Base-by-base conservation (phyloP, 2,329 filamentous ascomycete species). In the Diaporthe vaccinii region DNA sequence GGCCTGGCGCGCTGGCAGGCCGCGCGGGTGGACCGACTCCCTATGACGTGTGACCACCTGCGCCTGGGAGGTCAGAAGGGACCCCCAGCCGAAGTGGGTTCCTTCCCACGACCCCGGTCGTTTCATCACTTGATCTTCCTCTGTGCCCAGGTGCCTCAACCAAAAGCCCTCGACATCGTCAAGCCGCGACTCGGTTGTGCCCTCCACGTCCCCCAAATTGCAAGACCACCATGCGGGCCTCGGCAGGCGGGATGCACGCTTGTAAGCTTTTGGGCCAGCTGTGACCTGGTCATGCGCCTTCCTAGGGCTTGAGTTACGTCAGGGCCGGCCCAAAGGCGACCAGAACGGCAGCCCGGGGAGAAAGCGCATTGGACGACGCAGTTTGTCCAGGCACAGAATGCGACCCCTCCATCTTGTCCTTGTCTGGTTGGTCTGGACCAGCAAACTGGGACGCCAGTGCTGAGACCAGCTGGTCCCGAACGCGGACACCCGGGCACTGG, bases 231-330 rank as follows among this genome's bases (percentile, higher is more conserved):
- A 15, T 20, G 39, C 46, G 46, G 65, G 15, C 65, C 65, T 69
- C 65, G 65, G 65, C 65, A 69, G 65, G 49, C 65, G 65, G 65
- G 65, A 69, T 55, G 65, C 65, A 69, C 34, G 65, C 65, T 69
- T 69, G 65, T 69, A 69, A 69, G 65, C 49, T 69, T 55, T 34
- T 49, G 44, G 58, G 65, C 62, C 55, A 41, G 55, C 31, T 46
- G 72, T 72, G 72, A 71, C 58, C 72, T 71, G 72, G 70, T 74
- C 72, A 76, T 71, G 74, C 57, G 74, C 65, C 36, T 9, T 39
- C 22, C 39, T 70, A 53, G 58, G 65, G 49, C 72, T 49, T 51
- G 65, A 28, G 49, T 55, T 59, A 72, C 58, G 51, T 59, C 62
- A 62, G n/a, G 46, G n/a, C 72, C 57, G 46, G 34, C 72, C 71